These are phyloP conservation scores for Saussurea involucrata DNA, from an alignment of 129 eudicot genomes.

Conservation along the genomic window DNA sequence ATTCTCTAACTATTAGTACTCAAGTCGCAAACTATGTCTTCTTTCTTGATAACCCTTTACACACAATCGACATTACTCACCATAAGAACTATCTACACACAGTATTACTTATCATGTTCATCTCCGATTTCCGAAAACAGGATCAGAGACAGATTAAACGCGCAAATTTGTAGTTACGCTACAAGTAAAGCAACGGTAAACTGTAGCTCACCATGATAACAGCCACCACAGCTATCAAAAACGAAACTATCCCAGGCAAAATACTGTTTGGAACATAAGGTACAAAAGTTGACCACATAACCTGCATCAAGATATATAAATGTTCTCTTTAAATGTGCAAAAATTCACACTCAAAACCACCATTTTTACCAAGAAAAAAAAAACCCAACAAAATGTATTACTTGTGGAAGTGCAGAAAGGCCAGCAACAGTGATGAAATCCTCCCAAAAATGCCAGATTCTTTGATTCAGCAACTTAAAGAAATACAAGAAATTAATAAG, in stretches of 20 bases:
- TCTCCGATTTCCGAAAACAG: not conserved
- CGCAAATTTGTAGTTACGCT: not conserved
- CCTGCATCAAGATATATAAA: slow-evolving; percentile 43
- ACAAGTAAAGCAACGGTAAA: not conserved
- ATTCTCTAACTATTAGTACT: too few species aligned
- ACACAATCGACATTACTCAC: not conserved
- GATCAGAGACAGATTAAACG: not conserved
- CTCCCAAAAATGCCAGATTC: slow-evolving; percentile 84
- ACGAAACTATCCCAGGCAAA: slow-evolving; percentile 69
- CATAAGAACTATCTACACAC: not conserved
- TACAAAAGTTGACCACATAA: slow-evolving; percentile 98
- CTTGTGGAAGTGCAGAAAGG: slow-evolving; percentile 92
- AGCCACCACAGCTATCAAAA: slow-evolving; percentile 51
- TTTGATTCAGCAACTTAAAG: slow-evolving; percentile 54
- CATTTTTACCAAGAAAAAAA: not conserved
- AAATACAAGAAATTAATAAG: slow-evolving; percentile 65
- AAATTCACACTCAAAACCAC: not conserved
- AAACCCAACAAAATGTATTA: slow-evolving; percentile 20
- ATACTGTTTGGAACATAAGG: slow-evolving; percentile 80
- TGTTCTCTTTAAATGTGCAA: not conserved
- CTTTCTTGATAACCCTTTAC: too few species aligned
- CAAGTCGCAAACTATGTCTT: too few species aligned
- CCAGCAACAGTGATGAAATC: slow-evolving; percentile 94
- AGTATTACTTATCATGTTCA: not conserved
- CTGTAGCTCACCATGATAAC: slow-evolving; percentile 68